Evolutionary conservation across 2,329 filamentous ascomycete genomes (phyloP).

Genomic region (Fusarium tuaranense): DNA sequence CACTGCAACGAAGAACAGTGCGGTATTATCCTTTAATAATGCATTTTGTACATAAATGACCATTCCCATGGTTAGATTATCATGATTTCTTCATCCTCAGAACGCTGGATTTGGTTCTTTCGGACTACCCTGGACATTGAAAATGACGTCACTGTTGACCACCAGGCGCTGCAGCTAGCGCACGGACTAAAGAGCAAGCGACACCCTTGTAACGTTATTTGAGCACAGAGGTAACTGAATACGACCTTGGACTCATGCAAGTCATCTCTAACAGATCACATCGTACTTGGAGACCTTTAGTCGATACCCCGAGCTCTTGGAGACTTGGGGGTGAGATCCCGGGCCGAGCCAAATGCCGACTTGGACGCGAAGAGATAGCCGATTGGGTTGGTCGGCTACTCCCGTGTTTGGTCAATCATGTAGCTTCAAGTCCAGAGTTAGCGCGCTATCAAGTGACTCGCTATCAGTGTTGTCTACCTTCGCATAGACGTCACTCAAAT

Average conservation of each 20-base stretch:
- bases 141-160: not conserved
- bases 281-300: not conserved
- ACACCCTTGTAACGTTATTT: too few relatives aligned
- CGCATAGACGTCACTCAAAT: not conserved
- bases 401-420: not conserved
- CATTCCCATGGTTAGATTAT: not conserved
- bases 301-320: not conserved
- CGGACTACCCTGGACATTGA: not conserved
- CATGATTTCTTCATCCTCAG: not conserved
- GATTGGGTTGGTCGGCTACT: not conserved
- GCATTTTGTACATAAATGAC: not conserved
- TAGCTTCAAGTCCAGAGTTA: not conserved
- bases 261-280: not conserved
- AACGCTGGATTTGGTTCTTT: not conserved
- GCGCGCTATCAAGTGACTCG: not conserved
- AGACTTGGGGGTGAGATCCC: not conserved
- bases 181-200: too few relatives aligned
- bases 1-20: not conserved
- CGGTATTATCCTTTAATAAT: not conserved
- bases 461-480: not conserved
- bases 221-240: too few relatives aligned
- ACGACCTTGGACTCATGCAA: not conserved
- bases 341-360: not conserved
- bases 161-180: not conserved
- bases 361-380: not conserved